phyloP scores from a whole-genome alignment of 78 protist species.

The Planoprotostelium fungivorum region DNA sequence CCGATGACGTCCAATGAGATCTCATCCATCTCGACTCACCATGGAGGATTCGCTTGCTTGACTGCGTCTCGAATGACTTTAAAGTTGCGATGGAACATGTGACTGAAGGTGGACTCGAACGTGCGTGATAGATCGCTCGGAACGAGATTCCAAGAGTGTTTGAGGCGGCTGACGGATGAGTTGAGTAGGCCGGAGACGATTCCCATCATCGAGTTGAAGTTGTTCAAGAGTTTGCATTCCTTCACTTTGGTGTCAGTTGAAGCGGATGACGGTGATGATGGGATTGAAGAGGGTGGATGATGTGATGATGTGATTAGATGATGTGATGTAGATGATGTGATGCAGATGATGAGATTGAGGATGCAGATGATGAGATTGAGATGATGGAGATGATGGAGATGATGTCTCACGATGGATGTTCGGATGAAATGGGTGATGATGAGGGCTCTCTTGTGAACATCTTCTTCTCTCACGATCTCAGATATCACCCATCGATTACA shows the following conservation, averaged over 20 bases:
- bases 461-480: not conserved
- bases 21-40: not conserved
- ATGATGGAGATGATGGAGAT: not conserved
- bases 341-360: not conserved
- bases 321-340: not conserved
- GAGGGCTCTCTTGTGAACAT: not conserved
- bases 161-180: slow-evolving; percentile 40
- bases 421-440: not conserved
- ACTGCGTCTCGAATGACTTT: slow-evolving; percentile 22
- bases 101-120: not conserved
- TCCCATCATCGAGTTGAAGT: slow-evolving; percentile 66
- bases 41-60: not conserved
- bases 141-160: slow-evolving; percentile 60
- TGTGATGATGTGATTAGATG: not conserved
- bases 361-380: not conserved
- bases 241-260: no score
- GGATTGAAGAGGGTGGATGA: not conserved
- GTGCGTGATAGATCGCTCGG: not conserved
- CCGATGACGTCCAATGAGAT: slow-evolving; percentile 9
- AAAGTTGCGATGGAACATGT: slow-evolving; percentile 37
- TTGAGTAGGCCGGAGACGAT: slow-evolving; percentile 47
- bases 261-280: no score
- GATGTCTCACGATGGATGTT: not conserved
- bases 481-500: not conserved
- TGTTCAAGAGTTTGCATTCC: slow-evolving; percentile 46